A percentile compares a stretch with the other conserved stretches of the same genome.
These are phyloP conservation scores for Erythrobasidium hasegawianum DNA, from an alignment of 1,284 basidiomycete species.

Conservation along the genomic window DNA sequence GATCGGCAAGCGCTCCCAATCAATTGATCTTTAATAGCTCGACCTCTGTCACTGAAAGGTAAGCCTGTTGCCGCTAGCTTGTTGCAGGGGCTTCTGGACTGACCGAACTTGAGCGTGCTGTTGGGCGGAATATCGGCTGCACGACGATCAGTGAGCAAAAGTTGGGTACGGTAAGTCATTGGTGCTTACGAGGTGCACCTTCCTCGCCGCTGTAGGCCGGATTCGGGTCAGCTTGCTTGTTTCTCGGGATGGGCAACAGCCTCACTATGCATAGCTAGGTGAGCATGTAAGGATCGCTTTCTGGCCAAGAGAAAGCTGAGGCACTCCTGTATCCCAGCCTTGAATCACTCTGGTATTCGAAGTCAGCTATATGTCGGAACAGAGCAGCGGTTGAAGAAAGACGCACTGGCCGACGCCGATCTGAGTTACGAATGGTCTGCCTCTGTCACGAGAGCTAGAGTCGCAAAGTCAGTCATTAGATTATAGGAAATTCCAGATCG, in stretches of 20 bases:
- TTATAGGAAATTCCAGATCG: too few species aligned
- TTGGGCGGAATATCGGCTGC: background rate
- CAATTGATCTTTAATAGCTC: slow-evolving; percentile 2
- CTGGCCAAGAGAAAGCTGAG: slow-evolving; percentile 58
- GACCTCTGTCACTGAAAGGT: background rate
- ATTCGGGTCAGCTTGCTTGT: too few species aligned
- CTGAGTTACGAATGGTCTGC: slow-evolving; percentile 63
- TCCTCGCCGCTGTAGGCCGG: background rate
- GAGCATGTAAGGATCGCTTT: slow-evolving; percentile 37
- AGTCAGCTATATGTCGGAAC: too few species aligned
- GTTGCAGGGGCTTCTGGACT: too few species aligned
- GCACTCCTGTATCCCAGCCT: slow-evolving; percentile 60
- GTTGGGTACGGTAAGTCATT: background rate
- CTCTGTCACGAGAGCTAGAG: slow-evolving; percentile 50
- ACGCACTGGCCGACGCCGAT: slow-evolving; percentile 54
- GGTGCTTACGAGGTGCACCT: background rate
- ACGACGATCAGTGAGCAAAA: background rate
- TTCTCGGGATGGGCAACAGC: too few species aligned
- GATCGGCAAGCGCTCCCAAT: too few species aligned
- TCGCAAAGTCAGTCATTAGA: background rate
- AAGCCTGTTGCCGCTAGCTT: too few species aligned
- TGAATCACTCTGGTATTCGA: slow-evolving; percentile 67
- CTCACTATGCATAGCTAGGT: slow-evolving; percentile 8
- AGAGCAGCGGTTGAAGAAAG: too few species aligned
- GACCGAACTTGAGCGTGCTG: slow-evolving; percentile 10